Conservation (phyloP, 2,329 filamentous ascomycete genomes). For the Balansia obtecta region DNA sequence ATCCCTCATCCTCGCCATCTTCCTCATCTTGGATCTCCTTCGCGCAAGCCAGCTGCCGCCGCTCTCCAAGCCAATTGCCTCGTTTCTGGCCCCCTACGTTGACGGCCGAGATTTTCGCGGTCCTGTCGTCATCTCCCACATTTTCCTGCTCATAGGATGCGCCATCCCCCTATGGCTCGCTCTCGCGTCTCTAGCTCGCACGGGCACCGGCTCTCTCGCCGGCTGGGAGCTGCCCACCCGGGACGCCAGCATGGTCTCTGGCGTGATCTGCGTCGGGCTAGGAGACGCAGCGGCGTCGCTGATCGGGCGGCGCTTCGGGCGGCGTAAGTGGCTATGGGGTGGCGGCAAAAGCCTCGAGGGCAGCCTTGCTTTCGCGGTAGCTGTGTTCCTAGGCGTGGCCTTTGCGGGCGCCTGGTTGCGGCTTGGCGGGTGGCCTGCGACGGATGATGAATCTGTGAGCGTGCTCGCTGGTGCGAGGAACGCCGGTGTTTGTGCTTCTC, state of each 20-base stretch:
- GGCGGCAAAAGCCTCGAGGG: conserved; percentile 94
- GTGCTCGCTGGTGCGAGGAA: conserved; percentile 41
- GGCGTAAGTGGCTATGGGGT: conserved; percentile 89
- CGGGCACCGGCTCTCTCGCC: conserved; percentile 38
- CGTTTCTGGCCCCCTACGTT: conserved; percentile 85
- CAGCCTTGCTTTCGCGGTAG: conserved; percentile 64
- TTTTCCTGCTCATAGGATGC: conserved; percentile 89
- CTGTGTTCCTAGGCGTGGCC: conserved; percentile 64
- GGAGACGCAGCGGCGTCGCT: conserved; percentile 89
- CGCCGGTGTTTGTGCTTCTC: conserved; percentile 56
- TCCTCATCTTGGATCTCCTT: conserved; percentile 79
- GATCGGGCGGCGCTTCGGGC: conserved; percentile 75
- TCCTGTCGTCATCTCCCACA: conserved; percentile 89
- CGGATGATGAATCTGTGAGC: conserved; percentile 25
- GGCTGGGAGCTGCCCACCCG: conserved; percentile 67
- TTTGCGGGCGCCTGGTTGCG: conserved; percentile 62
- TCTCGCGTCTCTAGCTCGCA: conserved; percentile 55
- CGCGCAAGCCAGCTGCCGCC: conserved; percentile 86
- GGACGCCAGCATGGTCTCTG: conserved; percentile 82
- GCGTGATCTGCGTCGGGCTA: conserved; percentile 87
- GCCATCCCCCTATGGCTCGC: conserved; percentile 89
- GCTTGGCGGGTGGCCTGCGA: conserved; percentile 60
- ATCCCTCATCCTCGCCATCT: conserved; percentile 67
- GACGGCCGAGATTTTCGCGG: conserved; percentile 88
- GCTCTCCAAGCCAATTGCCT: conserved; percentile 70